A percentile compares a stretch with the other conserved stretches of the same genome.
Conservation (phyloP, 1,139 yeast species). For the Geotrichum australiense region DNA sequence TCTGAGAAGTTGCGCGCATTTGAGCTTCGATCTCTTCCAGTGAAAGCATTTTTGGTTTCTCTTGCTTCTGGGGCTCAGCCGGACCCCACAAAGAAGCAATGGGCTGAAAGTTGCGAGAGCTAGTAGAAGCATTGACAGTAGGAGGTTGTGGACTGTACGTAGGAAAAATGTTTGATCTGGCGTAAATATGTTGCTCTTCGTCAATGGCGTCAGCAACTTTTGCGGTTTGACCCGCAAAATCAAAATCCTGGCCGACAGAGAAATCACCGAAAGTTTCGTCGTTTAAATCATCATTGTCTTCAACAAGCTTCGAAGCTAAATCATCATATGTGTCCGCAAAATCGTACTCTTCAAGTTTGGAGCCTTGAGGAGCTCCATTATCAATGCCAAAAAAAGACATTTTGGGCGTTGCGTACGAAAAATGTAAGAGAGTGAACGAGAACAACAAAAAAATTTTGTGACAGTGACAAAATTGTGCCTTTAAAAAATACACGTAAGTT, state of each 20-base stretch:
- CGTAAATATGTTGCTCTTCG: slow-evolving; percentile 30
- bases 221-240: slow-evolving; percentile 50
- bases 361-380: slow-evolving; percentile 26
- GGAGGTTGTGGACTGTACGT: slow-evolving; percentile 14
- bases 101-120: slow-evolving; percentile 46
- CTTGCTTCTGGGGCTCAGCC: slow-evolving; percentile 23
- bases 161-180: slow-evolving; percentile 20
- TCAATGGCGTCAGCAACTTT: slow-evolving; percentile 34
- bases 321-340: slow-evolving; percentile 68
- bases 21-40: slow-evolving; percentile 75
- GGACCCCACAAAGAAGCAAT: slow-evolving; percentile 61
- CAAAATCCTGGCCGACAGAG: slow-evolving; percentile 56
- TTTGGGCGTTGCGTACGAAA: slow-evolving; percentile 2
- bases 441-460: background rate
- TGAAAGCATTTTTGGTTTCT: slow-evolving; percentile 42
- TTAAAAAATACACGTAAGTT: too few relatives aligned
- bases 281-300: slow-evolving; percentile 75
- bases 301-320: slow-evolving; percentile 59
- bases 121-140: slow-evolving; percentile 20
- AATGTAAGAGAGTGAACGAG: background rate
- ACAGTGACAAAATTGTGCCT: background rate
- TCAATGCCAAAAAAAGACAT: slow-evolving; percentile 39
- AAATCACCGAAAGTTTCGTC: slow-evolving; percentile 77
- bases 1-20: slow-evolving; percentile 40
- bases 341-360: slow-evolving; percentile 32